Evolutionary conservation across 306 rosid genomes (phyloP), one percentile per base, ranked within the genome.

Genomic region (Purshia tridentata): DNA sequence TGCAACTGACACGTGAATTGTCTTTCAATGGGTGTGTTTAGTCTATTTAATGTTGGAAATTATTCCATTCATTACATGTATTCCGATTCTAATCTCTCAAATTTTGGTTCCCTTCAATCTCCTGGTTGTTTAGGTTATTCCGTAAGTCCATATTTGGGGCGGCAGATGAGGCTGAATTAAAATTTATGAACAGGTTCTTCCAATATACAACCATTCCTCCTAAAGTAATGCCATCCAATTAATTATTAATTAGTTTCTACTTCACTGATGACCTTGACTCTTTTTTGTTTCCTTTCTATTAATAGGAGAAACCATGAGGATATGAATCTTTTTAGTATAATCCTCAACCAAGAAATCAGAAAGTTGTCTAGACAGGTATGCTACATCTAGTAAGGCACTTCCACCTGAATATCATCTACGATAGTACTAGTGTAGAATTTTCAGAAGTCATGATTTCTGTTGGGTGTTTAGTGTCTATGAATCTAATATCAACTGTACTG

Each of bases 141-240:
- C 98, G 97, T 46, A 95, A 90, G 81, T 88, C 80, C 61, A 89
- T 95, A 83, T 95, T 91, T 82, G 99, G 98, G 74, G 90, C 75
- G 0, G 99, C 99, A 56, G 99, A 95, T 49, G 98, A 88, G 88
- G 78, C 91, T 80, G 99, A 95, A 78, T 74, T 95, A 88, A 95
- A 87, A 85, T 95, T 95, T 81, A 80, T 95, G 98, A 79, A 95
- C 92, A 95, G 97, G 99, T 95, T 83, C 68, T 81, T 65, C 59
- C 61, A 58, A 39, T 48, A 15, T 9, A 9, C 67, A 40, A 66
- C 16, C 29, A 29, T 19, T 54, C 42, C 55, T 47, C 6, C 11
- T 18, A 20, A 29, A 40, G 11, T 29, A 6, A 22, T 18, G 53
- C 4, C 41, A 48, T 72, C 46, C 20, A 6, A 9, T 56, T 13